Evolutionary conservation across 1,139 yeast genomes (phyloP).

Genomic region (Arxiozyma bovina): DNA sequence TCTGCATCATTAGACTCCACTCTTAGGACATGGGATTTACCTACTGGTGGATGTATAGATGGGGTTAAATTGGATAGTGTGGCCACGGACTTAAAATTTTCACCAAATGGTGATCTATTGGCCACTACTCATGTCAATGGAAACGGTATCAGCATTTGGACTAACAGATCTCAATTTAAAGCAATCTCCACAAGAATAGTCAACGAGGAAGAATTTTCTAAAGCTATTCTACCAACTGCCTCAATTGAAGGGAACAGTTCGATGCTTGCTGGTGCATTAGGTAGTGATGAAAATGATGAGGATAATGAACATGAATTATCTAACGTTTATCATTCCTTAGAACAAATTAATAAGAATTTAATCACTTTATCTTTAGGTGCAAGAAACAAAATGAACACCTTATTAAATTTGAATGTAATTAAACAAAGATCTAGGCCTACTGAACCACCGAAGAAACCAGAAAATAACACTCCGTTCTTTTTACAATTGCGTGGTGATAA

Average conservation of each 20-base stretch:
- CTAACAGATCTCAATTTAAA: conserved; percentile 77
- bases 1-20: conserved; percentile 81
- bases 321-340: conserved; percentile 45
- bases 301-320: conserved; percentile 26
- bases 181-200: conserved; percentile 64
- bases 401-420: conserved; percentile 74
- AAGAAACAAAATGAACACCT: conserved; percentile 66
- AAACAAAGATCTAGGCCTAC: conserved; percentile 81
- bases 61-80: conserved; percentile 73
- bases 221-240: conserved; percentile 60
- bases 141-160: conserved; percentile 88
- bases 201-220: conserved; percentile 62
- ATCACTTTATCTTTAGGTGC: conserved; percentile 73
- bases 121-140: conserved; percentile 92
- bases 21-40: conserved; percentile 93
- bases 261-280: conserved; percentile 73
- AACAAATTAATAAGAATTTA: conserved; percentile 56
- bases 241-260: conserved; percentile 76
- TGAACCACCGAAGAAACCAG: conserved; percentile 83
- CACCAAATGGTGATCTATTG: conserved; percentile 82
- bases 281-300: conserved; percentile 25
- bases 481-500: conserved; percentile 54
- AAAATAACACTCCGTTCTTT: conserved; percentile 67
- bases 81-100: conserved; percentile 70
- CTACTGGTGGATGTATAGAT: conserved; percentile 95